Evolutionary conservation across 441 rosid species (phyloP), one percentile per base, ranked within the genome.

Genomic region (Dalechampia spathulata): DNA sequence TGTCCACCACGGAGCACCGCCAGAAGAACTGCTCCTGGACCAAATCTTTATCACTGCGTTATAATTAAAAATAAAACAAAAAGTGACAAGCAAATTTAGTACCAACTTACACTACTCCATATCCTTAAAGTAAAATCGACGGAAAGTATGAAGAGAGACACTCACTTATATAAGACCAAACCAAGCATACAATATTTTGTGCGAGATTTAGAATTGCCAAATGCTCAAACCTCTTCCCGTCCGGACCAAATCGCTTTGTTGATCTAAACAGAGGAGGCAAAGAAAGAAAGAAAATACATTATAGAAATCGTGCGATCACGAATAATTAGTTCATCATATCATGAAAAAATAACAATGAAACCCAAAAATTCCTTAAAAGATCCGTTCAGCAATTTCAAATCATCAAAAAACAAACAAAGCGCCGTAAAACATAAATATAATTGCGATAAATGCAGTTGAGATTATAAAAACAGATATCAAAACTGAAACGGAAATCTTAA

Each of bases 1-100:
- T 0, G 90, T 69, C 96, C 96, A 85, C 90, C 88, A 83, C 14
- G 97, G 96, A 20, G 99, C 96, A 46, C 96, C 94, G 11, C 76
- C 76, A n/a, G 72, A 72, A 4, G 59, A 44, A 32, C 81, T 59
- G 0, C 72, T 64, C 9, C 73, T 78, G 12, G 94, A 84, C 96
- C 97, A 92, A n/a, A 93, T 72, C 81, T 79, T 93, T 49, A 87
- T 75, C 97, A 88, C 97, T 92, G 62, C 43, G 52, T 2, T 30
- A n/a, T n/a, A n/a, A n/a, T n/a, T n/a, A 8, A 8, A 30, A 30
- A 30, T 8, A 30, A 30, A 30, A 30, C 34, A 30, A 63, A 41
- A 57, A 27, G 51, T 51, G 49, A 20, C 0, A 50, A 8, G 4
- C 0, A 65, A 15, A 32, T 32, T 64, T 52, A 67, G 52, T 55